A percentile compares a stretch with the other conserved stretches of the same genome.
These are phyloP conservation scores for Boletus coccyginus DNA, from an alignment of 768 basidiomycete genomes.

Conservation along the genomic window DNA sequence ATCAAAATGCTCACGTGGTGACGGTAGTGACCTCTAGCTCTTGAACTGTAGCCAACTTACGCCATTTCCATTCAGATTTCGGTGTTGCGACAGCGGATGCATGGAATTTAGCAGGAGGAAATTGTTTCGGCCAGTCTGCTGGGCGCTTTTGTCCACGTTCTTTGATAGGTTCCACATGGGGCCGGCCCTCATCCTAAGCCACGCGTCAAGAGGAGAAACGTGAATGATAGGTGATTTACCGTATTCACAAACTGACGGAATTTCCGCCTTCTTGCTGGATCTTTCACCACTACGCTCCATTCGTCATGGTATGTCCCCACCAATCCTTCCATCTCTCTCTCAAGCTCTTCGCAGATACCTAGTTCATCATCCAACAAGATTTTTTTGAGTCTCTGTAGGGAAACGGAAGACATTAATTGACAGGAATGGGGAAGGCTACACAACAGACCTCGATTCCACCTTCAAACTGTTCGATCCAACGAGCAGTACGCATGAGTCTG, in stretches of 20 bases:
- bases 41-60: constrained; percentile 41
- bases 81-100: constrained; percentile 40
- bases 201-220: background rate
- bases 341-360: constrained; percentile 68
- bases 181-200: background rate
- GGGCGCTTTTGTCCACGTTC: constrained; percentile 65
- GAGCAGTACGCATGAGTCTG: constrained; percentile 64
- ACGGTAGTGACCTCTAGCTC: constrained; percentile 50
- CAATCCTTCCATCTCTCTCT: constrained; percentile 61
- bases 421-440: background rate
- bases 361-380: constrained; percentile 70
- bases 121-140: constrained; percentile 65
- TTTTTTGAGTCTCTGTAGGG: constrained; percentile 50
- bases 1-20: constrained; percentile 40
- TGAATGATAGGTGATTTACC: constrained; percentile 18
- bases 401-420: background rate
- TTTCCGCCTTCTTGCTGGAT: constrained; percentile 45
- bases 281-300: constrained; percentile 63
- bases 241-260: constrained; percentile 71
- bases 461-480: constrained; percentile 71
- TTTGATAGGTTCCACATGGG: constrained; percentile 43
- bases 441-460: constrained; percentile 56
- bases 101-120: constrained; percentile 45
- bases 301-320: constrained; percentile 67
- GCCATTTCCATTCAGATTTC: constrained; percentile 57